Evolutionary conservation across 306 rosid species (phyloP).

Genomic region (Citrullus mucosospermus): DNA sequence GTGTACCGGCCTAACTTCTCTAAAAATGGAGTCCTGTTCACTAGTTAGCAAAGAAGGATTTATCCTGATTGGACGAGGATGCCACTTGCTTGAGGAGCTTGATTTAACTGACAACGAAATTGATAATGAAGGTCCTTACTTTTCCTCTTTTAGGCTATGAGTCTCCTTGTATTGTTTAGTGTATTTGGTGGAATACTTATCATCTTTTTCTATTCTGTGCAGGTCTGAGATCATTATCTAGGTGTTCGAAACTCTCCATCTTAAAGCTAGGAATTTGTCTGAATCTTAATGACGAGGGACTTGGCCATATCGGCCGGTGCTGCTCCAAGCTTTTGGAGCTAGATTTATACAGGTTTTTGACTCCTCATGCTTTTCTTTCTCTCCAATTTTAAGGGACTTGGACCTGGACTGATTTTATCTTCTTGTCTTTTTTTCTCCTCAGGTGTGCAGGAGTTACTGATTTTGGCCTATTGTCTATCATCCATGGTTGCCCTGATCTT

Average conservation of each 20-base stretch:
- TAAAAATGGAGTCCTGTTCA: constrained; percentile 82
- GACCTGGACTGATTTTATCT: background rate
- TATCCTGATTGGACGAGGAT: constrained; percentile 52
- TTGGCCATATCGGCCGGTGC: constrained; percentile 44
- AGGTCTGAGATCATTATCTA: constrained; percentile 62
- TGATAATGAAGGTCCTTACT: constrained; percentile 63
- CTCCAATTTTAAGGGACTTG: background rate
- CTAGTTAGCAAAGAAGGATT: constrained; percentile 66
- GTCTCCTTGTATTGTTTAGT: background rate
- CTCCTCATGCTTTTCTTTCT: constrained; percentile 4
- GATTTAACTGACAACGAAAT: constrained; percentile 88
- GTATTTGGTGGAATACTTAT: constrained; percentile 16
- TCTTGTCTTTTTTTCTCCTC: constrained; percentile 10
- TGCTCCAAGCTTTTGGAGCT: constrained; percentile 68
- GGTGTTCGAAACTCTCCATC: constrained; percentile 53
- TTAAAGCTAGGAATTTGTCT: constrained; percentile 83
- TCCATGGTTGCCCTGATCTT: constrained; percentile 63
- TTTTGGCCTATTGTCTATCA: constrained; percentile 56
- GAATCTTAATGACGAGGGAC: constrained; percentile 70
- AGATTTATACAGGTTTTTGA: constrained; percentile 74
- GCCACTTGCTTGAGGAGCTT: constrained; percentile 63
- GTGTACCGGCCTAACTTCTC: constrained; percentile 57
- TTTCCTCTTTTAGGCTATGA: background rate
- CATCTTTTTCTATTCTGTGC: constrained; percentile 11
- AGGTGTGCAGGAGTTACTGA: constrained; percentile 81